These are phyloP conservation scores for Asterella californica DNA, from an alignment of 225 moss, liverwort and hornwort genomes.

Conservation along the genomic window DNA sequence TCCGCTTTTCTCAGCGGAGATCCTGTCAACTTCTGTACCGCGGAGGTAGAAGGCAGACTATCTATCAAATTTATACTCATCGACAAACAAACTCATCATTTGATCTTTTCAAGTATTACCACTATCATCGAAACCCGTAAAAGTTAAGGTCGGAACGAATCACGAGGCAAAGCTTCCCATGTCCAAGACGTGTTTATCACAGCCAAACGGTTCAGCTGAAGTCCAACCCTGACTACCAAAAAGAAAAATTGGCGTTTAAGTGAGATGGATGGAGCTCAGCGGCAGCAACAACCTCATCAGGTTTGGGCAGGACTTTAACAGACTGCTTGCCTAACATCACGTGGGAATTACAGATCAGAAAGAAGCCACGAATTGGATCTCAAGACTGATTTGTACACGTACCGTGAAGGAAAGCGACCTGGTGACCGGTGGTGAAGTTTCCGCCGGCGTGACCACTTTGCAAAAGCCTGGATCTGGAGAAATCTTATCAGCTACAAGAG, in stretches of 20 bases:
- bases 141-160: too few relatives aligned
- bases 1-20: slow-evolving; percentile 63
- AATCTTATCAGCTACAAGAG: slow-evolving; percentile 21
- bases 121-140: too few relatives aligned
- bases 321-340: background rate
- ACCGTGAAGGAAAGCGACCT: slow-evolving; percentile 39
- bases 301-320: background rate
- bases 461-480: slow-evolving; percentile 23
- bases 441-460: slow-evolving; percentile 20
- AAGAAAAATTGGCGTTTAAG: background rate
- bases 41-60: background rate
- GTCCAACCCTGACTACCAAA: too few relatives aligned
- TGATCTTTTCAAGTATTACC: too few relatives aligned
- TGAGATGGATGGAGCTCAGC: background rate
- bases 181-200: too few relatives aligned
- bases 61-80: background rate
- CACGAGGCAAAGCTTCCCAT: too few relatives aligned
- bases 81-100: background rate
- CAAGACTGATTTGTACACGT: background rate
- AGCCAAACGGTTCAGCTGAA: too few relatives aligned
- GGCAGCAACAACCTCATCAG: background rate
- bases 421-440: slow-evolving; percentile 22
- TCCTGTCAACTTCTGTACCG: slow-evolving; percentile 67
- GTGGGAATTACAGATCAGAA: background rate
- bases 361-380: background rate